phyloP scores from a whole-genome alignment of 768 basidiomycete species.

The Lactarius trivialis region DNA sequence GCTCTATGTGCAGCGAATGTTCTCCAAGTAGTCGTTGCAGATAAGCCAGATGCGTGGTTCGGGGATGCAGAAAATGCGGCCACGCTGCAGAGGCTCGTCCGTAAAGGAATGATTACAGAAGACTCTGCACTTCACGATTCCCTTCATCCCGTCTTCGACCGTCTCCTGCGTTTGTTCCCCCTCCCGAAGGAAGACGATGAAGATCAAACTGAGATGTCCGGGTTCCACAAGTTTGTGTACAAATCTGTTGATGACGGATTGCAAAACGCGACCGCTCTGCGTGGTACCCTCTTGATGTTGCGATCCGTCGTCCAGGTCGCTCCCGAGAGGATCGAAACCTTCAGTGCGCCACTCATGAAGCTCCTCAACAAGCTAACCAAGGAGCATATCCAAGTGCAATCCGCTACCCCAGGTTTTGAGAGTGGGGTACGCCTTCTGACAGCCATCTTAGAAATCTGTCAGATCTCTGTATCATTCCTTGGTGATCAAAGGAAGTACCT shows the following conservation, averaged over 20 bases:
- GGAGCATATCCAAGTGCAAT: constrained; percentile 56
- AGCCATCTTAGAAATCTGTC: constrained; percentile 82
- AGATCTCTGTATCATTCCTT: constrained; percentile 69
- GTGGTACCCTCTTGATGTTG: constrained; percentile 80
- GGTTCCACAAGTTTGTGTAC: constrained; percentile 74
- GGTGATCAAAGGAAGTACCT: constrained; percentile 83
- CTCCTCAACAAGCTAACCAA: constrained; percentile 80
- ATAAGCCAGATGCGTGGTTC: constrained; percentile 83
- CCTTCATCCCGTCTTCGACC: constrained; percentile 76
- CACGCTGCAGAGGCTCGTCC: constrained; percentile 74
- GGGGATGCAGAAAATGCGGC: constrained; percentile 49
- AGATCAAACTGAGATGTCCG: constrained; percentile 54
- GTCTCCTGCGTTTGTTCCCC: constrained; percentile 69
- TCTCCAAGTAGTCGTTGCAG: constrained; percentile 75
- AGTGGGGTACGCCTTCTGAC: constrained; percentile 58
- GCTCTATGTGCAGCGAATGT: constrained; percentile 83
- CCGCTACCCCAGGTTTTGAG: constrained; percentile 41
- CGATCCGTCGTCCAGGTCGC: constrained; percentile 75
- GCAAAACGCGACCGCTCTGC: constrained; percentile 61
- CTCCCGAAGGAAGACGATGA: constrained; percentile 74
- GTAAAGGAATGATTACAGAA: constrained; percentile 79
- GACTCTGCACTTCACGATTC: constrained; percentile 76
- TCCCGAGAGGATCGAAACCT: constrained; percentile 79
- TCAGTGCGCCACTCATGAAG: constrained; percentile 69
- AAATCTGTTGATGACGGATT: constrained; percentile 72